Percentiles rank a stretch among this genome's conserved stretches.
phyloP scores from a whole-genome alignment of 2,329 filamentous ascomycete species.

The Aspergillus hiratsukae region DNA sequence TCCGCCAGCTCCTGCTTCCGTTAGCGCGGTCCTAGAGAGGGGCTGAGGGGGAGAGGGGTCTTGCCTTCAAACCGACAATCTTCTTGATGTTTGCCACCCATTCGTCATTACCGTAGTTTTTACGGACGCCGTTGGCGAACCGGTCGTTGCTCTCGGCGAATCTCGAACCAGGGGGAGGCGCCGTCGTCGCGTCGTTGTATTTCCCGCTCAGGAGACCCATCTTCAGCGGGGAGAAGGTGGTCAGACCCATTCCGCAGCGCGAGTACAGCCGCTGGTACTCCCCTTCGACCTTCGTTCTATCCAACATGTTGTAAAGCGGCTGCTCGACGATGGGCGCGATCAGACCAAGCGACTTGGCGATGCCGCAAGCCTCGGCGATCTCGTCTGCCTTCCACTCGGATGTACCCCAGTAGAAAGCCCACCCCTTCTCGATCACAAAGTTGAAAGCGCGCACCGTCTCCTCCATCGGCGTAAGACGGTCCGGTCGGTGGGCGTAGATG shows the following conservation, averaged over 20 bases:
- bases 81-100: conserved; percentile 48
- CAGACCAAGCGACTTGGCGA: conserved; percentile 57
- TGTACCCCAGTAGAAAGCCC: conserved; percentile 68
- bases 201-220: conserved; percentile 63
- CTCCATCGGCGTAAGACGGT: conserved; percentile 64
- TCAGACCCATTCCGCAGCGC: conserved; percentile 58
- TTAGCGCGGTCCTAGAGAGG: no score
- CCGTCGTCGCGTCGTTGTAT: conserved; percentile 58
- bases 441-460: conserved; percentile 70
- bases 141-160: conserved; percentile 54
- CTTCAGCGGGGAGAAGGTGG: conserved; percentile 60
- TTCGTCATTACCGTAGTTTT: conserved; percentile 41
- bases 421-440: conserved; percentile 63
- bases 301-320: conserved; percentile 63
- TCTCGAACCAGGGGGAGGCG: conserved; percentile 52
- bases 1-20: conserved; percentile 16
- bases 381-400: conserved; percentile 66
- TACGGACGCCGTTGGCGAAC: conserved; percentile 48
- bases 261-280: conserved; percentile 60
- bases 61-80: conserved; percentile 49
- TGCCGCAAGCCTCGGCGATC: conserved; percentile 59
- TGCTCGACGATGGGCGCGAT: conserved; percentile 54
- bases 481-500: conserved; percentile 67
- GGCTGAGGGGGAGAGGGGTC: no score
- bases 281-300: conserved; percentile 57